Evolutionary conservation across 2,329 filamentous ascomycete species (phyloP), one percentile per base, ranked within the genome.

Genomic region (Aspergillus unguis): DNA sequence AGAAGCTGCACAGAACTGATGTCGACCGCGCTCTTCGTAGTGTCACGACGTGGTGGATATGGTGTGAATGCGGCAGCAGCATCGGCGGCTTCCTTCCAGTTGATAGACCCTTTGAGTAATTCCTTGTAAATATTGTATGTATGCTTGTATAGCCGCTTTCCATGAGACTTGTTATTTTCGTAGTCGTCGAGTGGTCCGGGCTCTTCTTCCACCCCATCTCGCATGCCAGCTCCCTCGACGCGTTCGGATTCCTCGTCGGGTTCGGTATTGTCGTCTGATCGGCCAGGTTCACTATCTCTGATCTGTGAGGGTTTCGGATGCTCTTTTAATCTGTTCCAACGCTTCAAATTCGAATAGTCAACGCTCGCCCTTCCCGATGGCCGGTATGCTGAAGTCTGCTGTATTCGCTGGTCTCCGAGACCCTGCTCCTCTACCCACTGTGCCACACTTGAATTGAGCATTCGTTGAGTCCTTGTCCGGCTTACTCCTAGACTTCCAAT

Each of bases 21-120:
- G 23, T 74, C 71, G 25, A 68, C 59, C 31, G 61, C 63, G 48
- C 72, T 65, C 6, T 58, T 56, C 36, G 59, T 61, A 3, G 54
- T 60, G 26, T 56, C 59, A 44, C 58, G 56, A 27, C 50, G 37
- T 29, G 53, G 49, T 38, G 23, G 23, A 32, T 38, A 31, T 4
- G 26, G 29, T 42, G 23, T 31, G 76, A 76, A 42, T 78, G 70
- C 35, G 64, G 68, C 47, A 65, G 67, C 25, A 73, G 79, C 43
- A 71, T 77, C 55, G 71, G 62, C 56, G 23, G 63, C 62, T 43
- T 63, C 56, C 47, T 59, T 54, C 65, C 64, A 67, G 8, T 26
- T 38, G n/a, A 62, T 48, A 17, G 57, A 49, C 23, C 53, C 44
- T 6, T 60, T 61, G 31, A 69, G 48, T 5, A 59, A 53, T 31